Evolutionary conservation across 495 filamentous ascomycete genomes (phyloP).

Genomic region (Pseudevernia furfuracea): DNA sequence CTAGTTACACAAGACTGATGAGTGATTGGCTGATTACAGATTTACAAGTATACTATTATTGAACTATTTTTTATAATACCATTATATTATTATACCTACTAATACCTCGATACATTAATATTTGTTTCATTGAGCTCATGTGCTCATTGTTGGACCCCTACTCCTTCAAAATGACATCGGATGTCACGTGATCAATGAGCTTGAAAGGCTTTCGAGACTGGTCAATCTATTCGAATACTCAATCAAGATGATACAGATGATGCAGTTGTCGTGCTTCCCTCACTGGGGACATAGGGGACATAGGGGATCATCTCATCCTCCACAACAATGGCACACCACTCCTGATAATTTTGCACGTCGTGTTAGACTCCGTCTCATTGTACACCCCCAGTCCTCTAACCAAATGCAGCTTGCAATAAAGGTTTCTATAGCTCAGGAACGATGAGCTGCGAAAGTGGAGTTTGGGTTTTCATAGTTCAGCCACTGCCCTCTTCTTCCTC

Average conservation of each 20-base stretch:
- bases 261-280: no score
- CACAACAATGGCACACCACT: background rate
- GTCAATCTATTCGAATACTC: no score
- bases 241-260: no score
- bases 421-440: background rate
- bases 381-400: background rate
- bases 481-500: slow-evolving; percentile 11
- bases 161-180: background rate
- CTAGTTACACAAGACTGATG: background rate
- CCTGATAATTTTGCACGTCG: background rate
- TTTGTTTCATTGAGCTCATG: no score
- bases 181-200: background rate
- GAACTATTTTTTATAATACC: no score
- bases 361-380: background rate
- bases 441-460: background rate
- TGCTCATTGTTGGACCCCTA: no score
- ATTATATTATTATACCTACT: no score
- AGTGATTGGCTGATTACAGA: no score
- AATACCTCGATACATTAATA: no score
- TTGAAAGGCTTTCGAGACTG: no score
- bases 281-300: no score
- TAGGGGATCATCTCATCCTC: background rate
- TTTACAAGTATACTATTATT: no score
- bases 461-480: slow-evolving; percentile 1
- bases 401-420: background rate